Evolutionary conservation across 2,329 filamentous ascomycete genomes (phyloP), one percentile per base, ranked within the genome.

Genomic region (Phialemonium atrogriseum): DNA sequence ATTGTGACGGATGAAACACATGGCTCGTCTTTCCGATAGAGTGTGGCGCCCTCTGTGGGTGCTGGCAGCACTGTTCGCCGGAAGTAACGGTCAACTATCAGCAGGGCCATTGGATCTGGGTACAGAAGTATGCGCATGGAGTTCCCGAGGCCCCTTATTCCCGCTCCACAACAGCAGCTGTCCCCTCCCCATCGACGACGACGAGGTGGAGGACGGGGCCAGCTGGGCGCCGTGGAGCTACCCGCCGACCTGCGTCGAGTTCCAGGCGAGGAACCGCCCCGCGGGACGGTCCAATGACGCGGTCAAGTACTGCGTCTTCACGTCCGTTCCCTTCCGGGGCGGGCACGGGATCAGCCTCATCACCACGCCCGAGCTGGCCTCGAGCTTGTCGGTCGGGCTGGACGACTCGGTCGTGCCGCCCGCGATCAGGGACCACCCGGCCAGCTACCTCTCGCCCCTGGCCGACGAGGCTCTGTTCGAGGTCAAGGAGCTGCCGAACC

Each of bases 291-390:
- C 10, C 9, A 24, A 17, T 18, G 25, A 30, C 7, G 28, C 34
- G 12, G n/a, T n/a, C n/a, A n/a, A n/a, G n/a, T 44, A 47, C 33
- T 51, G 47, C 35, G 41, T 51, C 19, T 51, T 41, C 34, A 51
- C 42, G 9, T 24, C 39, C 5, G 10, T 19, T 3, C 27, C 38
- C 8, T 49, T 49, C 34, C 41, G 45, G 9, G 41, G 35, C 18
- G 34, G 32, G 17, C 39, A 43, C 14, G 46, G 47, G 8, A 24
- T 51, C 10, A 45, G 41, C 21, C n/a, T 51, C 17, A 42, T 51
- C 27, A 45, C 45, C 12, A 45, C 41, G 2, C 45, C 40, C 4
- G 36, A 47, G 15, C 35, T 44, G 18, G 49, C 44, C 2, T 42
- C 41, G 17, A 39, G 37, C 24, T 9, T 49, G 2, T 40, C 35